Conservation (phyloP, 768 basidiomycete species). For the Sporobolomyces roseus region DNA sequence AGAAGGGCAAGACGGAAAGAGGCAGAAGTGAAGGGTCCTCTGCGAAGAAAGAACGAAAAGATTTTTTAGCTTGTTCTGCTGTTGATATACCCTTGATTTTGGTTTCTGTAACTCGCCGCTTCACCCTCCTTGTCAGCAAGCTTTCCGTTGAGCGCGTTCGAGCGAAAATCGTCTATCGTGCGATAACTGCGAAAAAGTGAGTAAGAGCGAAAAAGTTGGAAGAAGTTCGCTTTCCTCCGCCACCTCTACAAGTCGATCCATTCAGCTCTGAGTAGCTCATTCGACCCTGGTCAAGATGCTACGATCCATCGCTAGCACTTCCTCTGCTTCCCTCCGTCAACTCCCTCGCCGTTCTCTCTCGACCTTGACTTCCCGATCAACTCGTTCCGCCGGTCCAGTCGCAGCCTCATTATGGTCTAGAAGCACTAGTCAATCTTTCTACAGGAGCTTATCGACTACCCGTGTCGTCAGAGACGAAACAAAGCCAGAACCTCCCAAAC, state of each 20-base stretch:
- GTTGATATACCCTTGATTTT: too few species aligned
- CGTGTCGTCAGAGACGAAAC: constrained; percentile 9
- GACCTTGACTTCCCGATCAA: neutral
- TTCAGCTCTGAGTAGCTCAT: too few species aligned
- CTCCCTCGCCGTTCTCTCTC: constrained; percentile 8
- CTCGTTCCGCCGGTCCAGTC: neutral
- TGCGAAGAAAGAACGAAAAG: too few species aligned
- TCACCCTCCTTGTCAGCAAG: too few species aligned
- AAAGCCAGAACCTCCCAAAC: constrained; percentile 30
- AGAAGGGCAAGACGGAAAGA: neutral
- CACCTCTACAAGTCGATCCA: too few species aligned
- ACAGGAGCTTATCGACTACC: constrained; percentile 10
- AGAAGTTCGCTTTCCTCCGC: neutral
- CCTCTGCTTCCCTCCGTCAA: constrained; percentile 5
- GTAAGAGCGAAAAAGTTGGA: neutral
- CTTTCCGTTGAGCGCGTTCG: too few species aligned
- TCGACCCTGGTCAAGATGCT: constrained; percentile 24
- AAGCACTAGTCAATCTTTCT: neutral
- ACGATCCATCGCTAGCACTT: constrained; percentile 17
- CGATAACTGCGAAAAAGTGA: constrained; percentile 1
- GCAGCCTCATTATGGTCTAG: neutral
- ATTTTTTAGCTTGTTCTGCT: too few species aligned
- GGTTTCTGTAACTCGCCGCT: too few species aligned
- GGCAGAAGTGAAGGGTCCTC: constrained; percentile 2
- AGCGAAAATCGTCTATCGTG: too few species aligned